A percentile compares a stretch with the other conserved stretches of the same genome.
These are phyloP conservation scores for Cladosporium sp. DNA, from an alignment of 2,329 filamentous ascomycete genomes.

Conservation along the genomic window DNA sequence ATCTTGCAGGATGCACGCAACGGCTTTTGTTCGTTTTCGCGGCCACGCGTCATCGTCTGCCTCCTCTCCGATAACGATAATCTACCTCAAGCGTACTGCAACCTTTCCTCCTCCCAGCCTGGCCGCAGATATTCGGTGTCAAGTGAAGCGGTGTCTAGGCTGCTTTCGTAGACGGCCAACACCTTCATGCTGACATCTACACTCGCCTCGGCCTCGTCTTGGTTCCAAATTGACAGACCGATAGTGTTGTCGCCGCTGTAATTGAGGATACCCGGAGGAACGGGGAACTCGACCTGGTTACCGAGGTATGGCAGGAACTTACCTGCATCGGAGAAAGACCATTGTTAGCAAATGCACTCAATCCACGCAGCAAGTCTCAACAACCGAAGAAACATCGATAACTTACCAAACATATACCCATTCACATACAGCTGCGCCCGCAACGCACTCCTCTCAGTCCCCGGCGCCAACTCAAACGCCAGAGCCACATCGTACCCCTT, in stretches of 20 bases:
- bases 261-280: constrained; percentile 56
- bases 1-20: background rate
- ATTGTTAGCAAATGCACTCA: constrained; percentile 9
- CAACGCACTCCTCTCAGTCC: constrained; percentile 36
- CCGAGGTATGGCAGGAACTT: constrained; percentile 57
- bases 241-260: constrained; percentile 57
- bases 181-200: constrained; percentile 16
- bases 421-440: constrained; percentile 59
- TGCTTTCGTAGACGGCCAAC: constrained; percentile 35
- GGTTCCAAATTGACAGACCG: constrained; percentile 56
- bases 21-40: background rate
- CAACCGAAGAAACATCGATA: background rate
- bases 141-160: constrained; percentile 47
- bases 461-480: constrained; percentile 51
- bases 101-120: constrained; percentile 37
- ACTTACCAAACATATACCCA: constrained; percentile 42
- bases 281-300: constrained; percentile 57
- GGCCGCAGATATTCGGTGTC: constrained; percentile 48
- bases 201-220: constrained; percentile 45
- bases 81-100: constrained; percentile 6
- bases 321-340: constrained; percentile 36
- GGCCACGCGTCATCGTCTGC: background rate
- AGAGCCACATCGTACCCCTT: constrained; percentile 51
- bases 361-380: background rate
- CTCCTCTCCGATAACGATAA: background rate